Evolutionary conservation across 1,139 yeast species (phyloP).

Genomic region (Hansenula lynferdii): DNA sequence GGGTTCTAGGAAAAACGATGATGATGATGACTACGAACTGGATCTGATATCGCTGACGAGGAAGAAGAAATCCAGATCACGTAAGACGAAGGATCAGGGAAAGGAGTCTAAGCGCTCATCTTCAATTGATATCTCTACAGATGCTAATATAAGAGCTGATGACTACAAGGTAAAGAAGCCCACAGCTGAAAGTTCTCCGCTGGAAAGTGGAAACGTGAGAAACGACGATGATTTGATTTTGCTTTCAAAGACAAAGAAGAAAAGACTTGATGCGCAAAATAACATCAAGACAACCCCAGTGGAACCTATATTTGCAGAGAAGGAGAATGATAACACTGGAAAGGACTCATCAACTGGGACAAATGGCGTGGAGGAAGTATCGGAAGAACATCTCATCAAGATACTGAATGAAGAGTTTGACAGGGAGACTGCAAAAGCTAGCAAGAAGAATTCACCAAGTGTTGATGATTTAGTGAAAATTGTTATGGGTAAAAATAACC

Average conservation of each 20-base stretch:
- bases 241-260: neutral
- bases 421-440: neutral
- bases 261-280: neutral
- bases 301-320: neutral
- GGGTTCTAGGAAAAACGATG: neutral
- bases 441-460: neutral
- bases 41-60: slow-evolving; percentile 12
- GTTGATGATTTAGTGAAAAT: neutral
- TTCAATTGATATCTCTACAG: neutral
- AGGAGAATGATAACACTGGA: too few species aligned
- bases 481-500: too few species aligned
- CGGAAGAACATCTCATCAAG: neutral
- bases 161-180: neutral
- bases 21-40: slow-evolving; percentile 12
- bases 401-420: neutral
- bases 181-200: neutral
- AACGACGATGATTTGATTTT: neutral
- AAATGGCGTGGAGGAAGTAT: neutral
- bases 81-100: too few species aligned
- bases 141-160: neutral
- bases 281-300: neutral
- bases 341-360: neutral
- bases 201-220: neutral
- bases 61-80: neutral
- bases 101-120: too few species aligned